phyloP scores from a whole-genome alignment of 176 grass and related monocot genomes.

The Phragmites australis region DNA sequence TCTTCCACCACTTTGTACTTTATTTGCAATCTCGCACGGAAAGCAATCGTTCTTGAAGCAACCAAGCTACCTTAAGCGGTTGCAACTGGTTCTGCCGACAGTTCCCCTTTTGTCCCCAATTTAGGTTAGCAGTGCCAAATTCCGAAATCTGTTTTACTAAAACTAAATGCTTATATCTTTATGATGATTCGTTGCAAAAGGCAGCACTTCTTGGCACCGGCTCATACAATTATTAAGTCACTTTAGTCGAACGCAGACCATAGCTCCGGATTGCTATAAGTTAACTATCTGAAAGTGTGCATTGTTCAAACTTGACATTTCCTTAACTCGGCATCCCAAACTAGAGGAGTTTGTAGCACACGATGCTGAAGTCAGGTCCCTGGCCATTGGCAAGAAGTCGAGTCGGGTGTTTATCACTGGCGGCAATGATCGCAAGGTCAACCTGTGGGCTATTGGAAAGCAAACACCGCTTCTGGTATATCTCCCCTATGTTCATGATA shows the following conservation, averaged over 20 bases:
- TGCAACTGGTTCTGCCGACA: conserved; percentile 2
- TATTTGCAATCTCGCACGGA: conserved; percentile 1
- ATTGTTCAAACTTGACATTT: conserved; percentile 25
- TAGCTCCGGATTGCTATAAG: not conserved
- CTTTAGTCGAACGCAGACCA: not conserved
- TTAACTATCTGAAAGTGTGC: not conserved
- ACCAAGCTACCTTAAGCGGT: not conserved
- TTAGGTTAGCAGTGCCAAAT: conserved; percentile 24
- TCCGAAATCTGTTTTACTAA: conserved; percentile 16
- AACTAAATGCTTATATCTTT: not conserved
- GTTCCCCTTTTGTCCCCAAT: conserved; percentile 3
- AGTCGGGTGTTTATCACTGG: conserved; percentile 81
- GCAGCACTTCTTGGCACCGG: not conserved
- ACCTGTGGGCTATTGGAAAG: conserved; percentile 87
- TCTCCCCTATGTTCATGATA: conserved; percentile 11
- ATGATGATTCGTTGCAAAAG: not conserved
- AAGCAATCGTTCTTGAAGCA: conserved; percentile 4
- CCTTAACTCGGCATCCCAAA: conserved; percentile 48
- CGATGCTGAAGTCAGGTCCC: conserved; percentile 67
- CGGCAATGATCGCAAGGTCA: conserved; percentile 75
- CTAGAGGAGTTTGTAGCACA: conserved; percentile 88
- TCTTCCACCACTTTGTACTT: not conserved
- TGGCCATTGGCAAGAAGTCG: conserved; percentile 89
- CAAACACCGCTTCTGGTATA: conserved; percentile 74
- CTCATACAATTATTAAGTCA: not conserved